Percentiles rank a stretch among this genome's conserved stretches.
Evolutionary conservation across 179 eudicot genomes (phyloP).

Genomic region (Drosera spatulata): DNA sequence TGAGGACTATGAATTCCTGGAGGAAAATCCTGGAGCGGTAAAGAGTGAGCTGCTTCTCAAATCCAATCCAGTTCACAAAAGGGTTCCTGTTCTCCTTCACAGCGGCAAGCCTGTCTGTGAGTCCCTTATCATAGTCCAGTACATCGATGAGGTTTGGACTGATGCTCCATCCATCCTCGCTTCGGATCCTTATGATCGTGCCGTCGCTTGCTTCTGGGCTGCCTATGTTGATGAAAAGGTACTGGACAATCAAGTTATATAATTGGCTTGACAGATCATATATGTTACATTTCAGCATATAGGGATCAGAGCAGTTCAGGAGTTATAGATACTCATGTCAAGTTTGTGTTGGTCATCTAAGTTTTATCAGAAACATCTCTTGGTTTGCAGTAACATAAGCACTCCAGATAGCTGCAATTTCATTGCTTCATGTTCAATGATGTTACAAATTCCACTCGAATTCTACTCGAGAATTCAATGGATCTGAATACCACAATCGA

Average conservation of each 20-base stretch:
- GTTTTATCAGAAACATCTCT: no score
- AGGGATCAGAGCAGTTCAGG: no score
- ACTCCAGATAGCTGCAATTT: no score
- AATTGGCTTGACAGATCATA: no score
- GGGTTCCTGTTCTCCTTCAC: conserved; percentile 32
- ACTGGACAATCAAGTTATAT: neutral
- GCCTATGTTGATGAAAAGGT: conserved; percentile 45
- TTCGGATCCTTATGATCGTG: conserved; percentile 42
- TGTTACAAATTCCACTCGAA: no score
- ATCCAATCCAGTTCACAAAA: conserved; percentile 39
- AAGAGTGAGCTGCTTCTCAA: conserved; percentile 41
- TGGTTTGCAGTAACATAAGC: no score
- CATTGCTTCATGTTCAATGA: no score
- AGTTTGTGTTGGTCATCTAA: no score
- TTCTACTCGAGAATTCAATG: no score
- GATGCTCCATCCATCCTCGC: conserved; percentile 27
- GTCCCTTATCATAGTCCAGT: conserved; percentile 31
- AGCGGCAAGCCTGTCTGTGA: conserved; percentile 30
- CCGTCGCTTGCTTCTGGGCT: conserved; percentile 31
- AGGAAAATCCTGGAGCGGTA: conserved; percentile 9
- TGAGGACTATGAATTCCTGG: conserved; percentile 23
- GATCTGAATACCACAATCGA: no score
- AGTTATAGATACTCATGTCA: no score
- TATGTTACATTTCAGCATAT: no score
- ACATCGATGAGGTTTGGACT: conserved; percentile 33